Base-by-base conservation (phyloP, 2,329 filamentous ascomycete species). In the Blastomyces parvus region DNA sequence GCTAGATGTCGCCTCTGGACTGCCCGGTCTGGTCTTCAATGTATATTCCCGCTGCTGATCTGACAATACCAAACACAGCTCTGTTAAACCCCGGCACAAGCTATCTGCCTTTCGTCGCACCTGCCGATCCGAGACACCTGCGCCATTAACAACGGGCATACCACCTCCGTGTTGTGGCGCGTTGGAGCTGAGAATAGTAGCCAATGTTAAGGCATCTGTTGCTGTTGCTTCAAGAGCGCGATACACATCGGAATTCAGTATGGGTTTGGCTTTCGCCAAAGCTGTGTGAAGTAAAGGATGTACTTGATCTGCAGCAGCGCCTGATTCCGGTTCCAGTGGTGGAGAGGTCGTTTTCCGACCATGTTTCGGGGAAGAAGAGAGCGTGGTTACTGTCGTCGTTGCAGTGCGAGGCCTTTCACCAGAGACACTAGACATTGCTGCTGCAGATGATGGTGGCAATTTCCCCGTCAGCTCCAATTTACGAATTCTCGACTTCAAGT, bases 401-500 rank as follows among this genome's bases (percentile, higher is more conserved):
- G 94, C 94, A 7, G 94, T 97, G 19, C 88, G 85, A 4, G 94
- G 94, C 64, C 94, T 84, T 64, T 97, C 93, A 44, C 88, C 87
- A 0, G 87, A 87, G 11, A 85, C 82, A 66, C 86, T 84, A 5
- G 88, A 88, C 72, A 92, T 88, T 1, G 90, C 89, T 2, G 90
- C 90, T 44, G 87, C 89, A 2, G 91, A 93, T 1, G 89, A 91
- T 0, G 90, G 80, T 0, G 92, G 91, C 42, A 94, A 79, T 75
- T 95, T 96, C 64, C 92, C 92, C 2, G 90, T 95, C 68, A 95
- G 77, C 74, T 97, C 94, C 11, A 99, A 83, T 65, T 91, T 89
- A 69, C 90, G 87, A 69, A 99, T 96, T 38, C 94, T 86, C 50
- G 90, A 94, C 74, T 97, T 97, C 57, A 99, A 79, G 67, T 97